Evolutionary conservation across 306 rosid genomes (phyloP).

Genomic region (Fragaria iinumae): DNA sequence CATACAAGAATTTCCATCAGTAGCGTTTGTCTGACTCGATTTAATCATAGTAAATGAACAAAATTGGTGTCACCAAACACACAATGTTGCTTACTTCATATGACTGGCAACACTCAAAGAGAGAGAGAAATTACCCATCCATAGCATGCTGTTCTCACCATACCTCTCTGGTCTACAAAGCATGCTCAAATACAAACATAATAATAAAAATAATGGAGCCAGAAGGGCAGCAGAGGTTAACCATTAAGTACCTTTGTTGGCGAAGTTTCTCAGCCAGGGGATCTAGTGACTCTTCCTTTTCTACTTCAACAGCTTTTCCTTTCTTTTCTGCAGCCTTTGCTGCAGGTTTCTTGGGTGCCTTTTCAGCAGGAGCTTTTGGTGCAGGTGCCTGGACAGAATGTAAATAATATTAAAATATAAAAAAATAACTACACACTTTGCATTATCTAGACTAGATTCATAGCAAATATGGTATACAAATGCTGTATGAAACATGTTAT

Average conservation of each 20-base stretch:
- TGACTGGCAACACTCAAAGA: neutral
- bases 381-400: constrained; percentile 56
- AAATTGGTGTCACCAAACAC: neutral
- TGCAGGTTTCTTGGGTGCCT: constrained; percentile 56
- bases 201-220: neutral
- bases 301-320: constrained; percentile 52
- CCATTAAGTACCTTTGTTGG: constrained; percentile 70
- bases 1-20: neutral
- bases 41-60: neutral
- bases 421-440: neutral
- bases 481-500: neutral
- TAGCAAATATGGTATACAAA: neutral
- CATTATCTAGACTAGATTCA: neutral
- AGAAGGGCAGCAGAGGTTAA: neutral
- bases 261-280: constrained; percentile 84
- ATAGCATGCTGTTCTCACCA: neutral
- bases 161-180: neutral
- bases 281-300: constrained; percentile 66
- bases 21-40: neutral
- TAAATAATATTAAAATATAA: neutral
- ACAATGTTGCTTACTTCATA: neutral
- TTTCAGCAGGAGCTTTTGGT: constrained; percentile 51
- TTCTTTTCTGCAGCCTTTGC: constrained; percentile 60
- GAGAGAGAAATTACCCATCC: neutral
- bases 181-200: neutral